Evolutionary conservation across 805 yeast genomes (phyloP).

Genomic region (Kuraishia capsulata): DNA sequence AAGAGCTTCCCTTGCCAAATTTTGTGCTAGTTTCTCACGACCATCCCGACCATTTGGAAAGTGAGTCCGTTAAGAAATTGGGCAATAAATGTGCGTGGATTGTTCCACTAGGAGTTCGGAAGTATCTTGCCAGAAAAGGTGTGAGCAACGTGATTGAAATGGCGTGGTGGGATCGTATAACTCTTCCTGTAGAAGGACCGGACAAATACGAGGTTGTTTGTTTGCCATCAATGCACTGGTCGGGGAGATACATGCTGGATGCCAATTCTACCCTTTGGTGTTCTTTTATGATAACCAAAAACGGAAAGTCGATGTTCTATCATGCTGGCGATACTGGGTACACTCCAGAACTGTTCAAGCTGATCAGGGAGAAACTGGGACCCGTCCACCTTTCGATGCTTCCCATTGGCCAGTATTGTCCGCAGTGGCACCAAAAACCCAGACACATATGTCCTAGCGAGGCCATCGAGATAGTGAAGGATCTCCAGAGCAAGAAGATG

Average conservation of each 20-base stretch:
- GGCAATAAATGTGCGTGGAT: conserved; percentile 69
- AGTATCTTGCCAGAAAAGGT: conserved; percentile 49
- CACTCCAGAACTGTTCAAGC: conserved; percentile 57
- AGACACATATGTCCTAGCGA: conserved; percentile 83
- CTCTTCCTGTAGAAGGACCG: conserved; percentile 19
- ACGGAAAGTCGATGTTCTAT: conserved; percentile 64
- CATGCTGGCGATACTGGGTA: conserved; percentile 97
- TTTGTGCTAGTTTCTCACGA: conserved; percentile 82
- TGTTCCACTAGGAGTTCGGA: conserved; percentile 74
- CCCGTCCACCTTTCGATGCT: conserved; percentile 59
- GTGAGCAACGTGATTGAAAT: conserved; percentile 60
- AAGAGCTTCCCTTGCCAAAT: conserved; percentile 59
- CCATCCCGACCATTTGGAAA: conserved; percentile 91
- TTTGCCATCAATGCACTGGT: conserved; percentile 96
- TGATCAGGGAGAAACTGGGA: conserved; percentile 60
- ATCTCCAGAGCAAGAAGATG: conserved; percentile 50
- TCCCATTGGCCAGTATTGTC: conserved; percentile 94
- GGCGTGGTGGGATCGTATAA: conserved; percentile 85
- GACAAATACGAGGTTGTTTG: conserved; percentile 73
- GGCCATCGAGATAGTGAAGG: conserved; percentile 56
- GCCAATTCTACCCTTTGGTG: conserved; percentile 84
- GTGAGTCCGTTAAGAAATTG: conserved; percentile 41
- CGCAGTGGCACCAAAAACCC: conserved; percentile 89
- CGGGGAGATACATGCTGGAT: conserved; percentile 76
- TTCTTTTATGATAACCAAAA: conserved; percentile 62